Conservation (phyloP, 768 basidiomycete genomes). For the Macrolepiota dolichaula region DNA sequence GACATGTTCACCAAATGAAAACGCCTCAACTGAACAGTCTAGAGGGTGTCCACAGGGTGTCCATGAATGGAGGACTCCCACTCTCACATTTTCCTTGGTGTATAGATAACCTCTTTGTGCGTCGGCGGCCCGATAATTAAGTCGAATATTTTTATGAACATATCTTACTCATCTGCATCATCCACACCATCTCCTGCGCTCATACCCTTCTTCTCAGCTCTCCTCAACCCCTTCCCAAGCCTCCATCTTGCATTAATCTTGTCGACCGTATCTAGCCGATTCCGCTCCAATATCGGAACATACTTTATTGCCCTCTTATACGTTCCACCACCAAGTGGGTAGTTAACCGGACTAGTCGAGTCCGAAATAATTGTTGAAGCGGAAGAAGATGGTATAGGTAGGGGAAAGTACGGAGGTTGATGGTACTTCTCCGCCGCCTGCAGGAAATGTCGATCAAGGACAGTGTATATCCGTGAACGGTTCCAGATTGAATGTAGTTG, state of each 20-base stretch:
- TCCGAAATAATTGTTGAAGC: slow-evolving; percentile 19
- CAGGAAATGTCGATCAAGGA: slow-evolving; percentile 66
- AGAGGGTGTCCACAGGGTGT: no score
- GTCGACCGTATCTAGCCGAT: slow-evolving; percentile 67
- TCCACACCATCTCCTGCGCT: slow-evolving; percentile 19
- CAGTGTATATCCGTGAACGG: slow-evolving; percentile 61
- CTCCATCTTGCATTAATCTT: slow-evolving; percentile 80
- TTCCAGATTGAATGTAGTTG: slow-evolving; percentile 52
- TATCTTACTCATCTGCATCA: slow-evolving; percentile 14
- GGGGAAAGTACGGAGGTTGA: slow-evolving; percentile 30
- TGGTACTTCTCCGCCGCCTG: slow-evolving; percentile 53
- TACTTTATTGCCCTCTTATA: slow-evolving; percentile 62
- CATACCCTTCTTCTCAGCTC: slow-evolving; percentile 27
- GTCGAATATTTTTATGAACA: background rate
- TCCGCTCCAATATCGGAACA: slow-evolving; percentile 60
- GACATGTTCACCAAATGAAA: no score
- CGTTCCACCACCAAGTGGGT: slow-evolving; percentile 74
- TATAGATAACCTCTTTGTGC: background rate
- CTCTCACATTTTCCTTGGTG: background rate
- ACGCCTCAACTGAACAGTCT: no score
- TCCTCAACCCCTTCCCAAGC: slow-evolving; percentile 55
- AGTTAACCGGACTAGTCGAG: slow-evolving; percentile 20
- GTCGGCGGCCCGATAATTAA: background rate
- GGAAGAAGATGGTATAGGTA: slow-evolving; percentile 30
- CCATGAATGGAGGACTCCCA: no score